Evolutionary conservation across 805 yeast species (phyloP).

Genomic region (Wickerhamiella brachini): DNA sequence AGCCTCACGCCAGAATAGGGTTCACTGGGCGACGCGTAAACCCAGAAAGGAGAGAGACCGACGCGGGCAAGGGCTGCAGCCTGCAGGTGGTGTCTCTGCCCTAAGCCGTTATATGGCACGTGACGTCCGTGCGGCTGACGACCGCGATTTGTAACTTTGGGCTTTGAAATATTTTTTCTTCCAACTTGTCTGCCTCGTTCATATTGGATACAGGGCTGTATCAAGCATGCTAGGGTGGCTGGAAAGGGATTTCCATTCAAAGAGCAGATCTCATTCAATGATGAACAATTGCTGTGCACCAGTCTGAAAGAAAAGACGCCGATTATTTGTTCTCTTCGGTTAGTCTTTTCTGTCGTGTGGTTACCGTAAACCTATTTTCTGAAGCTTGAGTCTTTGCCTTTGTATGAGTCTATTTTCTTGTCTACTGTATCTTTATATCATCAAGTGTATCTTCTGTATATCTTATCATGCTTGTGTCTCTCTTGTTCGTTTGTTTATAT

Average conservation of each 20-base stretch:
- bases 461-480: too few relatives aligned
- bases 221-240: background rate
- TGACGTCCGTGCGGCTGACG: background rate
- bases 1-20: background rate
- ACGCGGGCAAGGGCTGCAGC: background rate
- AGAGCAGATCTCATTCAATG: background rate
- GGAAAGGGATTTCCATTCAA: background rate
- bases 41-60: background rate
- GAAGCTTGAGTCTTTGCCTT: slow-evolving; percentile 6
- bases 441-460: too few relatives aligned
- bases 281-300: slow-evolving; percentile 22
- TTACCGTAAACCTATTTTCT: slow-evolving; percentile 16
- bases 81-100: background rate
- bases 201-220: background rate
- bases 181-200: background rate
- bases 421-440: background rate
- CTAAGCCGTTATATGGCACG: background rate
- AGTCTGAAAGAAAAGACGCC: slow-evolving; percentile 20
- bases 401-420: too few relatives aligned
- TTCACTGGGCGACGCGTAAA: background rate
- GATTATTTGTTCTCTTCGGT: slow-evolving; percentile 15
- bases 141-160: background rate
- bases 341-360: slow-evolving; percentile 9
- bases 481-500: background rate
- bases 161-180: background rate